A percentile compares a stretch with the other conserved stretches of the same genome.
Evolutionary conservation across 1,139 yeast species (phyloP).

Genomic region (Suhomyces ambrosiae): DNA sequence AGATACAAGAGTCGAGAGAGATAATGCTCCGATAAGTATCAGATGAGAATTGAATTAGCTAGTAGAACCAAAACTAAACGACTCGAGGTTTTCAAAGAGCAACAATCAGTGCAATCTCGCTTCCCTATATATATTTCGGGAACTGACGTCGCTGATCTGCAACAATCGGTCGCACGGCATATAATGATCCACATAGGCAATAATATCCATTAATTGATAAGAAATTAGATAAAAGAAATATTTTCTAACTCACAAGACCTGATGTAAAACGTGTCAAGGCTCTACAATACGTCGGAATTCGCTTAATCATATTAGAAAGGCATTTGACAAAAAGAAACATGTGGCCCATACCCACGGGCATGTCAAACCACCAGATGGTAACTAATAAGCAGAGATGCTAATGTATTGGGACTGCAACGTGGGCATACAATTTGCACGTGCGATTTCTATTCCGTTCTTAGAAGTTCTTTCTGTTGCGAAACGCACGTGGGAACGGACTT

Average conservation of each 20-base stretch:
- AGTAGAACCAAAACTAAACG: neutral
- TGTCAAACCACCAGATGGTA: neutral
- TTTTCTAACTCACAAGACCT: neutral
- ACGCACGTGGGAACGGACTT: constrained; percentile 5
- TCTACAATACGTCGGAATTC: neutral
- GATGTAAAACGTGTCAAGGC: neutral
- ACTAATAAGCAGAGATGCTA: neutral
- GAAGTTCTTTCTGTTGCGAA: constrained; percentile 1
- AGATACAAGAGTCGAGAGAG: constrained; percentile 1
- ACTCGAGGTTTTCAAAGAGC: neutral
- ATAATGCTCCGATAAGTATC: no score
- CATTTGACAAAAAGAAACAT: neutral
- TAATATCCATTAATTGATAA: neutral
- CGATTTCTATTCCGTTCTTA: neutral
- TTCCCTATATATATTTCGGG: neutral
- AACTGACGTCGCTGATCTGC: neutral
- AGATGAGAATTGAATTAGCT: no score
- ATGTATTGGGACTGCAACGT: constrained; percentile 2
- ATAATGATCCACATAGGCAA: neutral
- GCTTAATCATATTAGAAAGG: neutral
- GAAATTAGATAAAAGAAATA: constrained; percentile 1
- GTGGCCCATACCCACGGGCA: neutral
- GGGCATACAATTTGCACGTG: constrained; percentile 6
- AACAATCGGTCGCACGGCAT: neutral
- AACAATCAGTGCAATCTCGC: neutral